phyloP scores from a whole-genome alignment of 2,329 filamentous ascomycete species.

The Cyphellophora attinorum region DNA sequence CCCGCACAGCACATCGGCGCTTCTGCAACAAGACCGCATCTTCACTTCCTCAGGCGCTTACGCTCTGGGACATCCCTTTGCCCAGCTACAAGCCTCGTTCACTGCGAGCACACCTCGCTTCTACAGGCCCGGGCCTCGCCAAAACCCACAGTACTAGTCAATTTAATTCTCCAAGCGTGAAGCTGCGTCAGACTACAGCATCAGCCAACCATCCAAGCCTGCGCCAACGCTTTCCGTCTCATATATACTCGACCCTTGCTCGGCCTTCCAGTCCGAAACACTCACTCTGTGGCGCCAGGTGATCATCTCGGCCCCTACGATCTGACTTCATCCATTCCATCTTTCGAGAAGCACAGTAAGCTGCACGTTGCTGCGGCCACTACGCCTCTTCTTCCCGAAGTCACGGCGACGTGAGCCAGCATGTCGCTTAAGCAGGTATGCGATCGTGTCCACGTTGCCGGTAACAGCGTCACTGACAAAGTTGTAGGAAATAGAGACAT shows the following conservation, averaged over 20 bases:
- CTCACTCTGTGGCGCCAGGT: not conserved
- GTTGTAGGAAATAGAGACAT: constrained; percentile 89
- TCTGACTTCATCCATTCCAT: too few species aligned
- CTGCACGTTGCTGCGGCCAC: too few species aligned
- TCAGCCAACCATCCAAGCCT: constrained; percentile 1
- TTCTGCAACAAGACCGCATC: not conserved
- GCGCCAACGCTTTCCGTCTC: not conserved
- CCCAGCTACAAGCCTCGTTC: too few species aligned
- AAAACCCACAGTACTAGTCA: not conserved
- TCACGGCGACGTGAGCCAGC: constrained; percentile 12
- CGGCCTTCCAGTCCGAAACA: not conserved
- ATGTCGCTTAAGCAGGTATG: constrained; percentile 23
- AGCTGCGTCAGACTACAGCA: not conserved
- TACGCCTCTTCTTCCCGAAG: constrained; percentile 11
- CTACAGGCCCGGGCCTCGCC: not conserved
- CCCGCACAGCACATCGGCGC: not conserved
- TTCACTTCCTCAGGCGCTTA: not conserved
- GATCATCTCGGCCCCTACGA: too few species aligned
- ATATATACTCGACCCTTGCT: not conserved
- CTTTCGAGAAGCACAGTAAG: too few species aligned
- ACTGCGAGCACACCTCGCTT: not conserved
- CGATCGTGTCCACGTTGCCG: too few species aligned
- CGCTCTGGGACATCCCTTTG: too few species aligned
- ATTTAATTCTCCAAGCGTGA: not conserved
- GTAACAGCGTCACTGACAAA: too few species aligned